Percentiles rank a stretch among this genome's conserved stretches.
These are phyloP conservation scores for Aureobasidium sp. DNA, from an alignment of 2,329 filamentous ascomycete genomes.

Conservation along the genomic window DNA sequence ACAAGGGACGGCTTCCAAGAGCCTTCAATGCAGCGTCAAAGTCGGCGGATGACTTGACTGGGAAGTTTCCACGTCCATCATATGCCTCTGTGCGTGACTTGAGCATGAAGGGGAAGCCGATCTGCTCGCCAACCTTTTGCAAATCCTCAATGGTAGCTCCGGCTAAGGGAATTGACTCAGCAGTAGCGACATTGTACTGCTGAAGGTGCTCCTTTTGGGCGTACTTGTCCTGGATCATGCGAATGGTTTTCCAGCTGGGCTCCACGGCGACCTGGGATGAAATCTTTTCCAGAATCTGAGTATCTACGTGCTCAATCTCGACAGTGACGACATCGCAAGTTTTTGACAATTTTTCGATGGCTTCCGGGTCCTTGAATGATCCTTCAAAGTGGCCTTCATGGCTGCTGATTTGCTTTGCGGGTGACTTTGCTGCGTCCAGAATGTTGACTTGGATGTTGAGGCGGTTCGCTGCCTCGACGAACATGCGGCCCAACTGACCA, in stretches of 20 bases:
- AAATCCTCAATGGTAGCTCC: conserved; percentile 53
- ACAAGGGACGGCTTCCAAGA: conserved; percentile 62
- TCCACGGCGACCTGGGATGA: conserved; percentile 57
- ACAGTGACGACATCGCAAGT: conserved; percentile 76
- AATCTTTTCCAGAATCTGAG: conserved; percentile 79
- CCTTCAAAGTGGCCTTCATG: conserved; percentile 68
- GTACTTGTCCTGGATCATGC: conserved; percentile 90
- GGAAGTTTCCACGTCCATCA: conserved; percentile 73
- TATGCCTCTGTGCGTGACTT: conserved; percentile 88
- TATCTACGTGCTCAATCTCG: conserved; percentile 93
- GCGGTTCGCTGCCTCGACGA: conserved; percentile 74
- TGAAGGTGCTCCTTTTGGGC: conserved; percentile 75
- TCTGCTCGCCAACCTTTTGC: conserved; percentile 50
- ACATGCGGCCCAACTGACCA: conserved; percentile 75
- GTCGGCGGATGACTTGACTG: conserved; percentile 50
- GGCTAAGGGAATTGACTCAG: conserved; percentile 58
- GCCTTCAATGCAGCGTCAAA: conserved; percentile 59
- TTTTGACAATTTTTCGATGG: conserved; percentile 70
- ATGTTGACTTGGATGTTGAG: conserved; percentile 72
- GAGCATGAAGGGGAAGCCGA: conserved; percentile 84
- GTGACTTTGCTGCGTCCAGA: conserved; percentile 66
- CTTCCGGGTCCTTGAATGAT: conserved; percentile 75
- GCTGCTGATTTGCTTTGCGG: conserved; percentile 78
- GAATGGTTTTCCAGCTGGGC: conserved; percentile 77
- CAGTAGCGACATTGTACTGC: conserved; percentile 60